phyloP scores from a whole-genome alignment of 2,329 filamentous ascomycete species.

The Ramularia endophylla region DNA sequence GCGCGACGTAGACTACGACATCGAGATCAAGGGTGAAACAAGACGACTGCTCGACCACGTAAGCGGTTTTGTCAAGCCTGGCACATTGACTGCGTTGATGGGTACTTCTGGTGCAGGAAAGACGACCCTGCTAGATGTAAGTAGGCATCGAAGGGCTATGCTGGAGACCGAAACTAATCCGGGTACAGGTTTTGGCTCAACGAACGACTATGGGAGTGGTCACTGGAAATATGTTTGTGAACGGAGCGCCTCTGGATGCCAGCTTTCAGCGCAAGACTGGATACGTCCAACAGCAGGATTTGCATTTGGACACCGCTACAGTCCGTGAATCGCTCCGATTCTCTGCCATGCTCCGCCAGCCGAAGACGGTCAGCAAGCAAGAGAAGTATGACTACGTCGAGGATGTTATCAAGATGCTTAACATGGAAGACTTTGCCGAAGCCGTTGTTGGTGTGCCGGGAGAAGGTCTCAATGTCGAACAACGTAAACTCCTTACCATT shows the following conservation, averaged over 20 bases:
- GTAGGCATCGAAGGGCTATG: neutral
- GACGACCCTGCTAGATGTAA: conserved; percentile 51
- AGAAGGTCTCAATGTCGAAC: conserved; percentile 56
- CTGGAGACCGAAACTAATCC: conserved; percentile 2
- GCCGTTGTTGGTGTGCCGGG: conserved; percentile 57
- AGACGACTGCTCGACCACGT: conserved; percentile 51
- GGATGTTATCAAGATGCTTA: conserved; percentile 59
- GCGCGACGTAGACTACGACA: conserved; percentile 52
- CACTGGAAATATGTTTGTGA: conserved; percentile 61
- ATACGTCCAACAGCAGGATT: conserved; percentile 63
- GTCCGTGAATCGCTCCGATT: conserved; percentile 52
- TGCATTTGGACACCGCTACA: conserved; percentile 51
- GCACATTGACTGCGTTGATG: conserved; percentile 26
- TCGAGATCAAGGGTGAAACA: conserved; percentile 45
- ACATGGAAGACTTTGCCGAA: conserved; percentile 62
- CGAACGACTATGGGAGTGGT: conserved; percentile 57
- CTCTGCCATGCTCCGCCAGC: conserved; percentile 54
- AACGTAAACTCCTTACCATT: conserved; percentile 57
- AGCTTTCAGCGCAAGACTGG: conserved; percentile 61
- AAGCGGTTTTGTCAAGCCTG: conserved; percentile 51
- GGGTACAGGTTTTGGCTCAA: conserved; percentile 45
- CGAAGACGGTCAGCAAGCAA: conserved; percentile 45
- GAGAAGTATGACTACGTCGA: conserved; percentile 60
- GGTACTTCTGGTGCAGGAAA: conserved; percentile 48
- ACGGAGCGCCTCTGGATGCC: conserved; percentile 50